These are phyloP conservation scores for Ramularia endophylla DNA, from an alignment of 2,329 filamentous ascomycete genomes.

Conservation along the genomic window DNA sequence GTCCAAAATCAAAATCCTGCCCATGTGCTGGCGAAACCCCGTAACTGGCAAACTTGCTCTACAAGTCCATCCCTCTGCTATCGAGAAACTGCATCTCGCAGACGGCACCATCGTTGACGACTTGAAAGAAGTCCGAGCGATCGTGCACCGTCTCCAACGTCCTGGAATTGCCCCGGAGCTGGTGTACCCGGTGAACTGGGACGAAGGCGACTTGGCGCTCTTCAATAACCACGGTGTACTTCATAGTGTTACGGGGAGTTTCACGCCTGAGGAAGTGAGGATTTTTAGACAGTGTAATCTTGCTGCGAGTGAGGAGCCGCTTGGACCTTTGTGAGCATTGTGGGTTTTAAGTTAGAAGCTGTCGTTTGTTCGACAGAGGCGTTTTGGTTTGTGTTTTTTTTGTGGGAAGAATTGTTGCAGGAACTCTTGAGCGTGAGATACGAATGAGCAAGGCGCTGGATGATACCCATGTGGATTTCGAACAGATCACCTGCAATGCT, in stretches of 20 bases:
- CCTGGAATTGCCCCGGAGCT: constrained; percentile 62
- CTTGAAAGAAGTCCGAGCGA: constrained; percentile 58
- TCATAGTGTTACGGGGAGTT: constrained; percentile 70
- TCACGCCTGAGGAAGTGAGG: constrained; percentile 65
- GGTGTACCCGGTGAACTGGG: constrained; percentile 72
- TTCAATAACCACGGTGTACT: constrained; percentile 74
- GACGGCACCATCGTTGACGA: constrained; percentile 66
- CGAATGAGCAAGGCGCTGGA: no score
- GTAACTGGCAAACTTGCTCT: constrained; percentile 62
- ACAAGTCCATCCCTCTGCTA: constrained; percentile 67
- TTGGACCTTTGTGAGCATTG: no score
- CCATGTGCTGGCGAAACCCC: constrained; percentile 74
- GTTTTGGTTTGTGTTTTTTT: no score
- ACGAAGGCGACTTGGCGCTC: constrained; percentile 67
- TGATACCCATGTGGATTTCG: no score
- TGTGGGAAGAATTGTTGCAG: no score
- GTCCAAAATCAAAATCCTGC: constrained; percentile 63
- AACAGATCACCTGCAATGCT: no score
- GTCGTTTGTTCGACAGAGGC: no score
- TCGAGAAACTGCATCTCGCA: constrained; percentile 60
- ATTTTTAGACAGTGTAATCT: no score
- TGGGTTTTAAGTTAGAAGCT: no score
- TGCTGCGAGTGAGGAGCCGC: no score
- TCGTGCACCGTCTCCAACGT: constrained; percentile 65
- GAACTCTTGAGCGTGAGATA: no score